Evolutionary conservation across 345 rosid genomes (phyloP).

Genomic region (Eucalyptus shirleyi): DNA sequence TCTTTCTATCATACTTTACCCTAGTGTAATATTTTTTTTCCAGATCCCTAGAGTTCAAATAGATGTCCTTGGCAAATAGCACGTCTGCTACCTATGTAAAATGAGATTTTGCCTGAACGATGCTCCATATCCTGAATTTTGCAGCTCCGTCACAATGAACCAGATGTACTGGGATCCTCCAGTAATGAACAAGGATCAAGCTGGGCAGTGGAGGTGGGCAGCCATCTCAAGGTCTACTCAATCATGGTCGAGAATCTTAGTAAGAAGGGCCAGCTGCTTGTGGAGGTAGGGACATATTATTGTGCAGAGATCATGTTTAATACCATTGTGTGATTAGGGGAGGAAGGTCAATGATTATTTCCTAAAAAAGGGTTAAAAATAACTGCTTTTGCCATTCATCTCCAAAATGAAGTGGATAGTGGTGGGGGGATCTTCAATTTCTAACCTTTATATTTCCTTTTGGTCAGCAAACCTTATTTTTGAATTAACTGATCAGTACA

Average conservation of each 20-base stretch:
- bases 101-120: background rate
- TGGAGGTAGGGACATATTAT: constrained; percentile 42
- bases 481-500: background rate
- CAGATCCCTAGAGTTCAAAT: background rate
- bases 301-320: background rate
- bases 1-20: background rate
- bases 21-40: background rate
- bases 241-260: constrained; percentile 84
- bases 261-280: constrained; percentile 78
- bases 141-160: constrained; percentile 59
- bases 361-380: background rate
- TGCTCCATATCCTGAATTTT: background rate
- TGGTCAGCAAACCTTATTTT: background rate
- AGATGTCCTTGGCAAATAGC: background rate
- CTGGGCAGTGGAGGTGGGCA: constrained; percentile 88
- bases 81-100: background rate
- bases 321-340: background rate
- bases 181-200: constrained; percentile 49
- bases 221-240: constrained; percentile 82
- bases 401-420: background rate
- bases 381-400: background rate
- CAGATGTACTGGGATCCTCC: constrained; percentile 17
- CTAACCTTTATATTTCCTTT: background rate
- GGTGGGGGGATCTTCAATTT: background rate
- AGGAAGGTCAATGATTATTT: background rate